These are phyloP conservation scores for Geoglossum glabrum DNA, from an alignment of 495 filamentous ascomycete genomes.

Conservation along the genomic window DNA sequence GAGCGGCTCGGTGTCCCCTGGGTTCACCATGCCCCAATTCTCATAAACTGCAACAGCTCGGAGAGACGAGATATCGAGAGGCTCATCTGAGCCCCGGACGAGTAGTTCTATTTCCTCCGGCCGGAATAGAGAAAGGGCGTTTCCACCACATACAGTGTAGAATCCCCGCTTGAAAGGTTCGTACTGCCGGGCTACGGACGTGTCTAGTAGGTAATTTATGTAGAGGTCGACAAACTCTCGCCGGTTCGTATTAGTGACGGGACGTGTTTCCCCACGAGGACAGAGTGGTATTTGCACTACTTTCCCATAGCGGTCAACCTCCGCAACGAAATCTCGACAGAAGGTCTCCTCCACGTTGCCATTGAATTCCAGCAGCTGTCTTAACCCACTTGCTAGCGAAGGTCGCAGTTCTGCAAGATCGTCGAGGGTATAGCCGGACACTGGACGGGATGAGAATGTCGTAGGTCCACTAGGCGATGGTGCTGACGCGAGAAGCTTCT, in stretches of 20 bases:
- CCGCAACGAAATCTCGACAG: constrained; percentile 64
- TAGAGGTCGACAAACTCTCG: constrained; percentile 81
- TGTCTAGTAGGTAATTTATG: constrained; percentile 62
- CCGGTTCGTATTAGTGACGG: constrained; percentile 71
- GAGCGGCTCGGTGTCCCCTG: constrained; percentile 38
- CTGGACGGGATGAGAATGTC: constrained; percentile 33
- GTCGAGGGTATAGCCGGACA: constrained; percentile 53
- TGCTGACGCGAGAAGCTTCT: constrained; percentile 61
- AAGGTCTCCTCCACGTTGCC: constrained; percentile 71
- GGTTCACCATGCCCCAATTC: constrained; percentile 37
- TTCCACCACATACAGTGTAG: constrained; percentile 80
- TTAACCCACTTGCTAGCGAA: constrained; percentile 52
- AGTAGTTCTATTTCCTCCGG: constrained; percentile 88
- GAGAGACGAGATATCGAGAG: constrained; percentile 57
- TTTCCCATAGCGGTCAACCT: constrained; percentile 60
- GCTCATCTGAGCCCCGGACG: constrained; percentile 71
- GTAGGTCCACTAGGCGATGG: constrained; percentile 32
- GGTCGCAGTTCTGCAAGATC: constrained; percentile 78
- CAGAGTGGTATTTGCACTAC: constrained; percentile 48
- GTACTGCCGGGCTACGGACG: constrained; percentile 60
- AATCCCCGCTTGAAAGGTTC: constrained; percentile 93
- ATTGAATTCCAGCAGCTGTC: constrained; percentile 59
- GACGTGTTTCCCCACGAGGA: constrained; percentile 46
- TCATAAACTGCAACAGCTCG: constrained; percentile 68
- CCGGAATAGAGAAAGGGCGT: constrained; percentile 76